Conservation (phyloP, 768 basidiomycete species). For the Naganishia friedmannii region DNA sequence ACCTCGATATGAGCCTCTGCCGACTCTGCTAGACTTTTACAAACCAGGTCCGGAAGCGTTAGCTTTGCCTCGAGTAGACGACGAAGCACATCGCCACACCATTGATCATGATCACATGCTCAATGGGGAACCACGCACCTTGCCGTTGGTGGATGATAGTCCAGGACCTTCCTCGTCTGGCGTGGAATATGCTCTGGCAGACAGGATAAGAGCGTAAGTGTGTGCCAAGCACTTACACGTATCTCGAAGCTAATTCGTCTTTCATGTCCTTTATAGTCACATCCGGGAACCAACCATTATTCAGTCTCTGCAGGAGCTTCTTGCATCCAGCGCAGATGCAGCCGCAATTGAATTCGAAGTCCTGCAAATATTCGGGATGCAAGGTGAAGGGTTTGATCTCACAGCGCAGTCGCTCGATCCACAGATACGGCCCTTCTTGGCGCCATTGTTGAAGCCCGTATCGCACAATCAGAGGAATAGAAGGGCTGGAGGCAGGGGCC, state of each 20-base stretch:
- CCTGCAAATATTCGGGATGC: conserved; percentile 18
- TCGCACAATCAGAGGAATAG: conserved; percentile 16
- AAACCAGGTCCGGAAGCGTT: conserved; percentile 14
- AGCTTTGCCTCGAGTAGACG: conserved; percentile 25
- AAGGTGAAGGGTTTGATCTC: conserved; percentile 10
- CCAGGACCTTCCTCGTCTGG: neutral
- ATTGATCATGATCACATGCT: neutral
- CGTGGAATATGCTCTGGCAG: conserved; percentile 5
- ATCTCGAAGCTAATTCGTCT: neutral
- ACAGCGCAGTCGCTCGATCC: conserved; percentile 10
- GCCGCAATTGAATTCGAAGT: conserved; percentile 19
- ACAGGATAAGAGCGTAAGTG: conserved; percentile 9
- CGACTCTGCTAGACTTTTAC: conserved; percentile 31
- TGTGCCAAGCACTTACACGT: neutral
- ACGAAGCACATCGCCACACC: conserved; percentile 3
- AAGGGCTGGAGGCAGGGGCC: conserved; percentile 3
- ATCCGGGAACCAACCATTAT: conserved; percentile 2
- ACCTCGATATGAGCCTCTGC: conserved; percentile 14
- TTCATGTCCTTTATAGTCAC: neutral
- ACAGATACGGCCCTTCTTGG: neutral
- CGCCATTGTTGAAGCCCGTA: conserved; percentile 2
- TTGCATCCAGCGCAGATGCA: conserved; percentile 9
- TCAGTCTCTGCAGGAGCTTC: conserved; percentile 6
- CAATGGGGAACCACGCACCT: conserved; percentile 13
- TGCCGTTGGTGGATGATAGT: neutral